Percentiles rank a stretch among this genome's conserved stretches.
These are phyloP conservation scores for Colletotrichum sp. DNA, from an alignment of 2,329 filamentous ascomycete genomes.

Conservation along the genomic window DNA sequence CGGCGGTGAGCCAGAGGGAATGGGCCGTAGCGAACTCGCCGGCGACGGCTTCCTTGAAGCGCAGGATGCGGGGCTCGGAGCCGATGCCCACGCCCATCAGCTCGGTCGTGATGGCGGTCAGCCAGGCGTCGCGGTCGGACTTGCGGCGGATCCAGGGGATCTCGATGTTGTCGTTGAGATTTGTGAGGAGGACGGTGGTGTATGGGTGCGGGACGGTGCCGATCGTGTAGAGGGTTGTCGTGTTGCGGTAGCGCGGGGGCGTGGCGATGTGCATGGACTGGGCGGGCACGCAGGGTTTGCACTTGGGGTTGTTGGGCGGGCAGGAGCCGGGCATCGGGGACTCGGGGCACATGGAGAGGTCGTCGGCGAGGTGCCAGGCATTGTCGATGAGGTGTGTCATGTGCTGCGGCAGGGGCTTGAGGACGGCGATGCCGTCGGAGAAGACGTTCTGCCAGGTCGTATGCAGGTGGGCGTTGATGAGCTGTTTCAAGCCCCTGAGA, in stretches of 20 bases:
- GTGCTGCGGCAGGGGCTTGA: slow-evolving; percentile 79
- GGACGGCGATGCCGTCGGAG: slow-evolving; percentile 74
- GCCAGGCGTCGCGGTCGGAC: slow-evolving; percentile 79
- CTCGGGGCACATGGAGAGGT: slow-evolving; percentile 76
- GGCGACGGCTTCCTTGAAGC: slow-evolving; percentile 83
- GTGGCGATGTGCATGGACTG: slow-evolving; percentile 71
- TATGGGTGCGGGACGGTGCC: slow-evolving; percentile 91
- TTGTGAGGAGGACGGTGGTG: slow-evolving; percentile 73
- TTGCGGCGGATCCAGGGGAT: slow-evolving; percentile 69
- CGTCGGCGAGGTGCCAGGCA: slow-evolving; percentile 73
- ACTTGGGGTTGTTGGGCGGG: slow-evolving; percentile 79
- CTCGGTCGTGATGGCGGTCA: slow-evolving; percentile 71
- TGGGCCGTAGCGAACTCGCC: slow-evolving; percentile 65
- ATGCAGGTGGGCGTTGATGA: slow-evolving; percentile 88
- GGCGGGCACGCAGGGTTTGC: slow-evolving; percentile 72
- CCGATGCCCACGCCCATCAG: slow-evolving; percentile 68
- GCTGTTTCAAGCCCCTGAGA: slow-evolving; percentile 67
- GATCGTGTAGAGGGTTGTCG: slow-evolving; percentile 76
- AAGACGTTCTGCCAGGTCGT: slow-evolving; percentile 83
- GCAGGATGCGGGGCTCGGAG: slow-evolving; percentile 68
- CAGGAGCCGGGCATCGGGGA: slow-evolving; percentile 78
- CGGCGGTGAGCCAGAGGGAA: slow-evolving; percentile 83
- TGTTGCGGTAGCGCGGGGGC: slow-evolving; percentile 72
- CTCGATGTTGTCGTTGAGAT: slow-evolving; percentile 64
- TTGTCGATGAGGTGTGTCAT: slow-evolving; percentile 75